A percentile compares a stretch with the other conserved stretches of the same genome.
Evolutionary conservation across 768 basidiomycete species (phyloP).

Genomic region (Lepiota brunneoincarnata): DNA sequence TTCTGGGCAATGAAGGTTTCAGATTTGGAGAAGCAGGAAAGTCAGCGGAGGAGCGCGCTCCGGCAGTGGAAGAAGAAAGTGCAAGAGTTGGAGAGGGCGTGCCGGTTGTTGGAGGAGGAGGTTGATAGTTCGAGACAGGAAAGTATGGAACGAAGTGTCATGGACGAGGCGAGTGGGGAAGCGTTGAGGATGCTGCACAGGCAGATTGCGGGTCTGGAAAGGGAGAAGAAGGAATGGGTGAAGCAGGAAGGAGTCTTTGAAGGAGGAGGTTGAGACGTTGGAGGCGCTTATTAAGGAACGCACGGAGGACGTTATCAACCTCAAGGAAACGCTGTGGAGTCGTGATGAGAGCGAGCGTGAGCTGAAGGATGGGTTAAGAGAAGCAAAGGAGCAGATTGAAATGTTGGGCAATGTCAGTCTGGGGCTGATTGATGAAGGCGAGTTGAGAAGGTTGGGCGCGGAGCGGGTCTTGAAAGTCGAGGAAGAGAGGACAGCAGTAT

Average conservation of each 20-base stretch:
- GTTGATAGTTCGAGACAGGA: conserved; percentile 83
- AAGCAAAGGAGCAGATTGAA: conserved; percentile 61
- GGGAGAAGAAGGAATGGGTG: conserved; percentile 53
- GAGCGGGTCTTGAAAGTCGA: conserved; percentile 39
- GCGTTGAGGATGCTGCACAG: conserved; percentile 78
- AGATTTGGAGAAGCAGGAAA: conserved; percentile 60
- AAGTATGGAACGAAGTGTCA: conserved; percentile 77
- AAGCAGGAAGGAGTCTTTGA: conserved; percentile 39
- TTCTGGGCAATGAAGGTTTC: conserved; percentile 53
- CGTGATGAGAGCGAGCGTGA: conserved; percentile 53
- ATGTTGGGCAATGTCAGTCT: conserved; percentile 48
- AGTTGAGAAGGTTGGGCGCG: conserved; percentile 35
- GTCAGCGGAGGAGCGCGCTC: conserved; percentile 51
- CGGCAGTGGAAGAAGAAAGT: conserved; percentile 76
- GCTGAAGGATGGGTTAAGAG: conserved; percentile 50
- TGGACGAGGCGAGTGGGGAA: conserved; percentile 79
- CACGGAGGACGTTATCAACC: conserved; percentile 38
- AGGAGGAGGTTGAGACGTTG: conserved; percentile 46
- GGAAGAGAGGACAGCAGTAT: conserved; percentile 41
- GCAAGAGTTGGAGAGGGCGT: conserved; percentile 65
- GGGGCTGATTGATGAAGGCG: conserved; percentile 40
- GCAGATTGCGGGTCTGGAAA: conserved; percentile 74
- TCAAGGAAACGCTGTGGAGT: conserved; percentile 42
- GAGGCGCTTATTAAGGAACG: conserved; percentile 46
- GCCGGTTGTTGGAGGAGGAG: conserved; percentile 75